Percentiles rank a stretch among this genome's conserved stretches.
These are phyloP conservation scores for Aspergillus sojae DNA, from an alignment of 2,329 filamentous ascomycete species.

Conservation along the genomic window DNA sequence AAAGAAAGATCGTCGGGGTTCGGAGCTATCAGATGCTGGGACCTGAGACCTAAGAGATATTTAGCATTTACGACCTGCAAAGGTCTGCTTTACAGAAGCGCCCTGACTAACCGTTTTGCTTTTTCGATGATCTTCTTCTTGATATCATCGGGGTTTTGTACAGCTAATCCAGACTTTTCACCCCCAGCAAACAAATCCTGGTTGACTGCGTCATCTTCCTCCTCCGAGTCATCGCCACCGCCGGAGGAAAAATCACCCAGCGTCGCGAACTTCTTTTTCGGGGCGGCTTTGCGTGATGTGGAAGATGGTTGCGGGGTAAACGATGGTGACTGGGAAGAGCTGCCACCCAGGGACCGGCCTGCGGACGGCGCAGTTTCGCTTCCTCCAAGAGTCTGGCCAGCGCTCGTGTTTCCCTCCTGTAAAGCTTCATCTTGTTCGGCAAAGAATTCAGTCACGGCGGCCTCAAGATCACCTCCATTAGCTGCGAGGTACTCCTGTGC, in stretches of 20 bases:
- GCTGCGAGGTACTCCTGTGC: slow-evolving; percentile 67
- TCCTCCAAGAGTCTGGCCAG: slow-evolving; percentile 28
- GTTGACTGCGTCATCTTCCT: slow-evolving; percentile 56
- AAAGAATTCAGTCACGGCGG: slow-evolving; percentile 66
- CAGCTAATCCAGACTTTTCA: slow-evolving; percentile 69
- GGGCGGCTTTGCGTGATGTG: slow-evolving; percentile 30
- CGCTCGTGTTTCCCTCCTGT: slow-evolving; percentile 34
- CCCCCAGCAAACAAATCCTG: slow-evolving; percentile 66
- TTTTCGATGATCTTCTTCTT: slow-evolving; percentile 55
- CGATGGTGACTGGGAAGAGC: slow-evolving; percentile 32
- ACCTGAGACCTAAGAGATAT: slow-evolving; percentile 32
- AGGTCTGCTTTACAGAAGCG: background rate
- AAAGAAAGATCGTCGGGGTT: slow-evolving; percentile 52
- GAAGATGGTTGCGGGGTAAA: slow-evolving; percentile 33
- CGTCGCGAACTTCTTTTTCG: slow-evolving; percentile 52
- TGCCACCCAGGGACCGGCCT: slow-evolving; percentile 39
- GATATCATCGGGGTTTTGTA: slow-evolving; percentile 64
- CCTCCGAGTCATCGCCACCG: slow-evolving; percentile 44
- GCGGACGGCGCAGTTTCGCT: slow-evolving; percentile 26
- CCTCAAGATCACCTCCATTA: slow-evolving; percentile 67
- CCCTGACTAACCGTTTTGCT: slow-evolving; percentile 37
- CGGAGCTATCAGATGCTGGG: slow-evolving; percentile 47
- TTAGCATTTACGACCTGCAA: background rate
- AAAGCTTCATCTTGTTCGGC: slow-evolving; percentile 46
- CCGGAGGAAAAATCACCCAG: slow-evolving; percentile 46